phyloP scores from a whole-genome alignment of 2,329 filamentous ascomycete species.

The Xylaria digitata region DNA sequence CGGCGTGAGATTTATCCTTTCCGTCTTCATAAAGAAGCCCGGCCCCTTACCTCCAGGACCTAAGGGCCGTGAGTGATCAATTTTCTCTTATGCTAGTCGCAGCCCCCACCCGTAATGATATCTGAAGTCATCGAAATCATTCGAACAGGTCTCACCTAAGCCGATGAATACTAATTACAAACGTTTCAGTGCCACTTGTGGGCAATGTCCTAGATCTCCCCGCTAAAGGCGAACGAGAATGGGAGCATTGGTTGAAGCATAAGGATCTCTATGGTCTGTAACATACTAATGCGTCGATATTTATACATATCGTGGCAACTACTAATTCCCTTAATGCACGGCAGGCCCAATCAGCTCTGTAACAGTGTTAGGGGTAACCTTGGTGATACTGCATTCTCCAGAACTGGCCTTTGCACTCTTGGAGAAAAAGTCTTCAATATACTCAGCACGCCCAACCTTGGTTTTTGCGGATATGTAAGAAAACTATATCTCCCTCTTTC shows the following conservation, averaged over 20 bases:
- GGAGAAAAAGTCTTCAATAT: slow-evolving; percentile 50
- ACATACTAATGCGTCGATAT: too few relatives aligned
- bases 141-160: neutral
- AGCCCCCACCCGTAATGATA: neutral
- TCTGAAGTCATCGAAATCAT: neutral
- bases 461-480: slow-evolving; percentile 44
- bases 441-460: slow-evolving; percentile 48
- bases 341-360: slow-evolving; percentile 54
- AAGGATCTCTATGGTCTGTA: slow-evolving; percentile 51
- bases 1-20: neutral
- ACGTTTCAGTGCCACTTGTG: slow-evolving; percentile 53
- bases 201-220: slow-evolving; percentile 64
- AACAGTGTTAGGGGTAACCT: slow-evolving; percentile 54
- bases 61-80: slow-evolving; percentile 45
- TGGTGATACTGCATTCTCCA: slow-evolving; percentile 56
- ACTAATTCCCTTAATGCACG: neutral
- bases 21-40: neutral
- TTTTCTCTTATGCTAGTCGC: neutral
- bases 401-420: slow-evolving; percentile 53
- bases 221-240: slow-evolving; percentile 50
- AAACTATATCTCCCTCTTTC: neutral
- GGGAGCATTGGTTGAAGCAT: slow-evolving; percentile 56
- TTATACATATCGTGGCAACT: neutral
- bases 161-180: slow-evolving; percentile 28
- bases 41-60: slow-evolving; percentile 60